Conservation (phyloP, 75 land plant genomes). For the Pseudotsuga menziesii region DNA sequence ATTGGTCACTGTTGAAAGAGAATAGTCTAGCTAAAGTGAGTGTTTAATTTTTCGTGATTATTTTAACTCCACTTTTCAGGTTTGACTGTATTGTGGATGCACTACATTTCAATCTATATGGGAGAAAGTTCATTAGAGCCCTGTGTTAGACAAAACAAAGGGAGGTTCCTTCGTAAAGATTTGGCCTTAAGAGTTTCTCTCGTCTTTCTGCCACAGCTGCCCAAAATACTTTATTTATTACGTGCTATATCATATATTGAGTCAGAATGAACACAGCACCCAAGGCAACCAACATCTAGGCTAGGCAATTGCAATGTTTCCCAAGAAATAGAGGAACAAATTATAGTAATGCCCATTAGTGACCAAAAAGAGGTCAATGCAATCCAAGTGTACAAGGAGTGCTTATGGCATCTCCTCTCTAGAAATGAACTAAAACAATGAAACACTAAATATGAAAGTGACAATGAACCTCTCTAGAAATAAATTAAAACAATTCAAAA, state of each 20-base stretch:
- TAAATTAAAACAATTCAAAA: no score
- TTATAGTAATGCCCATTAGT: no score
- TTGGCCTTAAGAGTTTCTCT: neutral
- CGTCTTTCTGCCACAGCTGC: neutral
- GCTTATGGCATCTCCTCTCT: no score
- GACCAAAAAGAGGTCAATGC: no score
- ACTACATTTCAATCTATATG: neutral
- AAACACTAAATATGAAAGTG: no score
- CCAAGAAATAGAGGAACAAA: no score
- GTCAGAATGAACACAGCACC: no score
- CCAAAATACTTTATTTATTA: neutral
- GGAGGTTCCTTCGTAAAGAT: neutral
- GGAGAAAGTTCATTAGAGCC: neutral
- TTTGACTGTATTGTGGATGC: neutral
- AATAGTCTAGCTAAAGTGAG: neutral
- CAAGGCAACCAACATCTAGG: no score
- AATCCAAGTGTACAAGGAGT: no score
- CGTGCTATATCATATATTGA: neutral
- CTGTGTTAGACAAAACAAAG: neutral
- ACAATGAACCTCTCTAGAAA: no score
- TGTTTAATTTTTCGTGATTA: neutral
- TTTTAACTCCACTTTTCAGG: neutral
- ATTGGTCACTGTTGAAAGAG: neutral
- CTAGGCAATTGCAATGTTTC: no score
- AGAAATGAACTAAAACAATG: no score